These are phyloP conservation scores for Solanum hybrid DNA, from an alignment of 305 asterid genomes.

Conservation along the genomic window DNA sequence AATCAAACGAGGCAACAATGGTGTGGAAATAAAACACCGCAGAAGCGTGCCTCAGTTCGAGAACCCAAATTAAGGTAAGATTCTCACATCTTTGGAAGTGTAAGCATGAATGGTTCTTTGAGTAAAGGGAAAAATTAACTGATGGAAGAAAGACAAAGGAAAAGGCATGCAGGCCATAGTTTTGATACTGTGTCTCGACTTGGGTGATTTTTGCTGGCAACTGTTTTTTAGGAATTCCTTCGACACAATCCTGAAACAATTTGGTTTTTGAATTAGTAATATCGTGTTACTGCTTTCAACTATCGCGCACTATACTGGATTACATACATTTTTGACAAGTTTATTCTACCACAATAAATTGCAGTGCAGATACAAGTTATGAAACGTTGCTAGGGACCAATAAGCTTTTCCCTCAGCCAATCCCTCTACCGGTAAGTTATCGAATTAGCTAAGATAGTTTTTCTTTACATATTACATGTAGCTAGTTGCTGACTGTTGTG, in stretches of 20 bases:
- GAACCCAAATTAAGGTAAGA: constrained; percentile 62
- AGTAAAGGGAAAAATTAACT: not conserved
- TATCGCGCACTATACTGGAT: not conserved
- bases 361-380: constrained; percentile 68
- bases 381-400: constrained; percentile 70
- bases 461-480: not conserved
- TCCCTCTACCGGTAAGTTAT: constrained; percentile 67
- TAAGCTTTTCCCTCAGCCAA: constrained; percentile 72
- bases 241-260: not conserved
- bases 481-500: not conserved
- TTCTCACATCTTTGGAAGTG: not conserved
- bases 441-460: not conserved
- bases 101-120: not conserved
- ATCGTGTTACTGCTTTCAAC: not conserved
- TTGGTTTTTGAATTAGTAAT: not conserved
- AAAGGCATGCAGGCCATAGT: not conserved
- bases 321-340: not conserved
- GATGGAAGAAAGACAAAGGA: not conserved
- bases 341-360: constrained; percentile 2
- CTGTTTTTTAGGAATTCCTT: not conserved
- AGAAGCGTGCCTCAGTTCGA: constrained; percentile 30
- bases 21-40: constrained; percentile 58
- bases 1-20: constrained; percentile 82
- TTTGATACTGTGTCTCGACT: not conserved
- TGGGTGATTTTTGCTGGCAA: not conserved